Base-by-base conservation (phyloP, 306 rosid genomes). In the Dalbergia cochinchinensis region DNA sequence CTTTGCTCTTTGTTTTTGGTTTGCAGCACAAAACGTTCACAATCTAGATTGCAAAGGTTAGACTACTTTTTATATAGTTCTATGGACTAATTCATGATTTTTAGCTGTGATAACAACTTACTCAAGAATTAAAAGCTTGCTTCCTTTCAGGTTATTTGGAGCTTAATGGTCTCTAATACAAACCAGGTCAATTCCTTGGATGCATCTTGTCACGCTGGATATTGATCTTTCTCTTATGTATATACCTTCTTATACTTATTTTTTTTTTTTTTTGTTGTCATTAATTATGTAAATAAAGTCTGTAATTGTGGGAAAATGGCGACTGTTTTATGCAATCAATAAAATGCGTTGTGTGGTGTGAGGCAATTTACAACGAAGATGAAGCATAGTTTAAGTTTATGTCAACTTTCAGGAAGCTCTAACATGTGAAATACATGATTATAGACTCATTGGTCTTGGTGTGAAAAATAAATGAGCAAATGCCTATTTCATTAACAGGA, bases 21-120 rank as follows among this genome's bases (percentile, higher is more conserved):
- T 42, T 83, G 86, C 77, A 78, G 84, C 80, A 18, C 81, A 26
- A 90, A 78, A 58, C 92, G 92, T 74, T 81, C 91, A 44, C 86
- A 83, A 77, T 86, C 94, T 8, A 77, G 79, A 76, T 70, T 80
- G 62, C 91, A 87, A 69, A 89, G 91, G 93, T 26, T 26, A 26
- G 78, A 66, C 47, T 48, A 60, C 16, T 26, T 26, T 26, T 48
- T 58, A 45, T 13, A 3, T 37, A 31, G 14, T 47, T 54, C 44
- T 22, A 15, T 26, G 31, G 47, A 11, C 53, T 57, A 37, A 55
- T 34, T 59, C 65, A 11, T 39, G 69, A 77, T 78, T 41, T 69
- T 61, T 53, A 11, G 12, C 26, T 2, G 31, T 19, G 54, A 26
- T 22, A 61, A 71, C 18, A 69, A 70, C 33, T 67, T 10, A 31